Evolutionary conservation across 2,329 filamentous ascomycete species (phyloP).

Genomic region (Colletotrichum sp.): DNA sequence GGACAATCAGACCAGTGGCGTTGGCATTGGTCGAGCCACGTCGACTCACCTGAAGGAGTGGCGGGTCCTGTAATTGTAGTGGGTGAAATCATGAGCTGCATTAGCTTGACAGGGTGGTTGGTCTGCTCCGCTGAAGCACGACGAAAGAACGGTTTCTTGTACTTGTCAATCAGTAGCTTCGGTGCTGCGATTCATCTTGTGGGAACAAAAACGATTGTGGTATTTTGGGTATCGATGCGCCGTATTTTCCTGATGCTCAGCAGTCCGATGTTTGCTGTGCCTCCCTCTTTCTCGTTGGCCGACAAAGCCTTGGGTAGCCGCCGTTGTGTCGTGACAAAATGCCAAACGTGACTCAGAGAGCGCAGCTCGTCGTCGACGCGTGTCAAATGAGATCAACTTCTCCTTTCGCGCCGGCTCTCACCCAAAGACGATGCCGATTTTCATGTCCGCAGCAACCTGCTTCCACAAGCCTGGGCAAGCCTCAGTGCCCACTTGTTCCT

Average conservation of each 20-base stretch:
- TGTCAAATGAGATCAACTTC: not conserved
- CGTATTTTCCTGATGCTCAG: not conserved
- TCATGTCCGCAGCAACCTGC: constrained; percentile 17
- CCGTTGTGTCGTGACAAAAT: not conserved
- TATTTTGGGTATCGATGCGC: not conserved
- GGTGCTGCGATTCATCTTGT: not conserved
- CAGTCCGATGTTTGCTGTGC: not conserved
- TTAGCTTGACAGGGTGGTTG: not conserved
- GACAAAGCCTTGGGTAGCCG: not conserved
- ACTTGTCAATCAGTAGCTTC: not conserved
- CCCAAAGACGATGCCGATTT: constrained; percentile 18
- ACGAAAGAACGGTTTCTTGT: not conserved
- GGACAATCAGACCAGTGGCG: constrained; percentile 10
- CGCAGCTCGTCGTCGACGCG: not conserved
- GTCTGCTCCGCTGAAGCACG: not conserved
- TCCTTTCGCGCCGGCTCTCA: not conserved
- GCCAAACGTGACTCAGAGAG: not conserved
- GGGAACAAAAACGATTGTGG: not conserved
- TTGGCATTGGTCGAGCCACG: constrained; percentile 14
- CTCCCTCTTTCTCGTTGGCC: not conserved
- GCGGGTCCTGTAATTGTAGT: not conserved
- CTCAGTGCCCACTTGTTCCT: constrained; percentile 9
- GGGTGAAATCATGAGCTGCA: constrained; percentile 6
- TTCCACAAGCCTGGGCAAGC: constrained; percentile 15
- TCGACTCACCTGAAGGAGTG: constrained; percentile 18